phyloP scores from a whole-genome alignment of 176 grass and related monocot genomes.

The Canna indica region DNA sequence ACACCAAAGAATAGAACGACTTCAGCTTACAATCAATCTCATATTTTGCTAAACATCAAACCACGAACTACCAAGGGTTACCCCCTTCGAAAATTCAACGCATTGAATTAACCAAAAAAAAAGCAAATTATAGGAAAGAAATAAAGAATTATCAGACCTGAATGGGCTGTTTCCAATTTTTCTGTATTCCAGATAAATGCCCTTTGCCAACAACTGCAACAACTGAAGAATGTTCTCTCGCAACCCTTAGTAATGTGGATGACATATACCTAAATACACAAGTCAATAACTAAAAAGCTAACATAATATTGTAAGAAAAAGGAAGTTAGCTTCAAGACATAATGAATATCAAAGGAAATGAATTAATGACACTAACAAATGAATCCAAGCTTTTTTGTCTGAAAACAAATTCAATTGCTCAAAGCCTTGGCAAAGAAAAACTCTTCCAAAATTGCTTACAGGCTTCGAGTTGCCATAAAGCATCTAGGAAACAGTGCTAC shows the following conservation, averaged over 20 bases:
- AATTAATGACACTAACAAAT: too few species aligned
- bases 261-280: slow-evolving; percentile 79
- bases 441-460: too few species aligned
- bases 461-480: too few species aligned
- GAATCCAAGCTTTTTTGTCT: too few species aligned
- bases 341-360: too few species aligned
- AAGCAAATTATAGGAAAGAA: background rate
- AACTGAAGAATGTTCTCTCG: slow-evolving; percentile 73
- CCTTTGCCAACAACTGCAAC: slow-evolving; percentile 92
- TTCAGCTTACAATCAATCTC: too few species aligned
- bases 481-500: too few species aligned
- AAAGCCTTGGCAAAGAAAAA: too few species aligned
- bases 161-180: slow-evolving; percentile 71
- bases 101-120: background rate
- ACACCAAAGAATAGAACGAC: too few species aligned
- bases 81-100: background rate
- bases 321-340: too few species aligned
- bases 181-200: slow-evolving; percentile 89
- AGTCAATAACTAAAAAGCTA: slow-evolving; percentile 2
- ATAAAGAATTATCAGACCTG: slow-evolving; percentile 32
- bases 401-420: too few species aligned
- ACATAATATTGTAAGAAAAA: too few species aligned
- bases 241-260: slow-evolving; percentile 48
- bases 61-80: background rate
- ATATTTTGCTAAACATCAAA: background rate